These are phyloP conservation scores for Nannizziopsis barbatae DNA, from an alignment of 2,329 filamentous ascomycete genomes.

Conservation along the genomic window DNA sequence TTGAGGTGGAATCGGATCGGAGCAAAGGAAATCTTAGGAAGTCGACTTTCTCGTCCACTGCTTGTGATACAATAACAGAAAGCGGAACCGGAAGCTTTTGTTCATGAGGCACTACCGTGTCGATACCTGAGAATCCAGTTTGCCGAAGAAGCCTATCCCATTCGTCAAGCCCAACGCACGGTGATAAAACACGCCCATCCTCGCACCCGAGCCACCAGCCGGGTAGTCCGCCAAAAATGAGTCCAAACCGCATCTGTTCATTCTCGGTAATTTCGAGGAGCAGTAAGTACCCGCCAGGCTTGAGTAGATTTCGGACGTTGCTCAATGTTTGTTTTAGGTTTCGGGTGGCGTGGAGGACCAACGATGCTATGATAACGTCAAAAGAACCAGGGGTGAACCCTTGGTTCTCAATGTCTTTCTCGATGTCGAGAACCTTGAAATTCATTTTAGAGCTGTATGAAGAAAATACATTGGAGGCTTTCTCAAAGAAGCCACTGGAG, in stretches of 20 bases:
- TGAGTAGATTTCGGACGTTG: conserved; percentile 31
- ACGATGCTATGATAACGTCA: conserved; percentile 32
- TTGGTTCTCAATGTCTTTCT: conserved; percentile 14
- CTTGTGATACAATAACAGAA: conserved; percentile 9
- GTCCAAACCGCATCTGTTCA: conserved; percentile 18
- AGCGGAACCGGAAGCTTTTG: not conserved
- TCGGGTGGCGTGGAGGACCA: conserved; percentile 33
- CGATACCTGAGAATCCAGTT: conserved; percentile 13
- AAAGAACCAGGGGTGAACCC: conserved; percentile 20
- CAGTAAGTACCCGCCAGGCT: conserved; percentile 40
- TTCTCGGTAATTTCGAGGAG: conserved; percentile 31
- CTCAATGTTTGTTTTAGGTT: conserved; percentile 20
- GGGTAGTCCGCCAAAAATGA: conserved; percentile 25
- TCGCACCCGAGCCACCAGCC: conserved; percentile 20
- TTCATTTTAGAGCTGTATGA: conserved; percentile 22
- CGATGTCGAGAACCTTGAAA: conserved; percentile 24
- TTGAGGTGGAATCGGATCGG: not conserved
- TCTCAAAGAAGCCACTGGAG: conserved; percentile 33
- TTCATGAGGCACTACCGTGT: conserved; percentile 3
- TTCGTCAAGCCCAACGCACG: not conserved
- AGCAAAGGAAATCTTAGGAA: conserved; percentile 5
- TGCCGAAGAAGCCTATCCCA: conserved; percentile 11
- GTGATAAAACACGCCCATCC: conserved; percentile 5
- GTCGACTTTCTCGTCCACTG: conserved; percentile 5
- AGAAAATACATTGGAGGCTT: conserved; percentile 24